phyloP scores from a whole-genome alignment of 257 asterid genomes.

The Scutellaria baicalensis region DNA sequence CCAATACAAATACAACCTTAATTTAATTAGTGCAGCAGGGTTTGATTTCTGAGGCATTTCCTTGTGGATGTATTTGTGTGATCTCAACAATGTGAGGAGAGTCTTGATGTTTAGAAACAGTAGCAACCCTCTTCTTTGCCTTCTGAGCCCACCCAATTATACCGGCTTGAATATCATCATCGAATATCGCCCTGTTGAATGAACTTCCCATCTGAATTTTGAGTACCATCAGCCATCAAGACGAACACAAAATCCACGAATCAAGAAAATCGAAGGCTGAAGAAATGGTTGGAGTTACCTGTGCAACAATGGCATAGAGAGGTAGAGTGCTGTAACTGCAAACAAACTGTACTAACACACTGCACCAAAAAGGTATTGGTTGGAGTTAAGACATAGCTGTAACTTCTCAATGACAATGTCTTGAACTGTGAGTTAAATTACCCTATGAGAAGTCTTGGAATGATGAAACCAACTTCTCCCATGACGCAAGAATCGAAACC shows the following conservation, averaged over 20 bases:
- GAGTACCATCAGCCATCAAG: not conserved
- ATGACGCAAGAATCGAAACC: constrained; percentile 69
- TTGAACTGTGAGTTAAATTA: constrained; percentile 31
- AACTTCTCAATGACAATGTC: not conserved
- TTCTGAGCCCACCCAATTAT: constrained; percentile 52
- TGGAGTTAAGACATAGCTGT: not conserved
- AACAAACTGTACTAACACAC: constrained; percentile 59
- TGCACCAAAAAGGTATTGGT: not conserved
- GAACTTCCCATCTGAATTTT: constrained; percentile 60
- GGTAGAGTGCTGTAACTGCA: constrained; percentile 90
- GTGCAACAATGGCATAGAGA: constrained; percentile 68
- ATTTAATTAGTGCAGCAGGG: not conserved
- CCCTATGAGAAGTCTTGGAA: constrained; percentile 68
- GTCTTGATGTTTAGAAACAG: constrained; percentile 21
- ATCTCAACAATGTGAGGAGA: constrained; percentile 15
- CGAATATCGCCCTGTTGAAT: constrained; percentile 59
- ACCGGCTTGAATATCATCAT: constrained; percentile 46
- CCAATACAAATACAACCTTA: too few relatives aligned
- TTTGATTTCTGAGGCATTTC: constrained; percentile 1
- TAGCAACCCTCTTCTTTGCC: constrained; percentile 34
- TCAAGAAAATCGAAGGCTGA: not conserved
- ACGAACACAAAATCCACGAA: not conserved
- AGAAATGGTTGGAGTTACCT: constrained; percentile 22
- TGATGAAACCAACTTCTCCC: constrained; percentile 44
- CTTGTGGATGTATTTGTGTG: constrained; percentile 12